Base-by-base conservation (phyloP, 129 eudicot species). In the Daucus carota region DNA sequence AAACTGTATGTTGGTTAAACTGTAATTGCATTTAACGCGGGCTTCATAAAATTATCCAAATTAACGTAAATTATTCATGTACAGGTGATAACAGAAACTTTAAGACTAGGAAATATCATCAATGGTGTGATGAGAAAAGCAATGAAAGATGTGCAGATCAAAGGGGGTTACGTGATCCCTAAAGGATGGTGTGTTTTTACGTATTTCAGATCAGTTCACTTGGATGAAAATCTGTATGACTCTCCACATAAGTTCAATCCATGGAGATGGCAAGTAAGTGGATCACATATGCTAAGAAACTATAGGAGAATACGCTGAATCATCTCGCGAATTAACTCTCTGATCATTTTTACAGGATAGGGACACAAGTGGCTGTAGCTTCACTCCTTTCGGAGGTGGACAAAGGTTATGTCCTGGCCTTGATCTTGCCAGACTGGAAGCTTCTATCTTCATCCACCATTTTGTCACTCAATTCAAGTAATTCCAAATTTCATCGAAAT, bases 351-450 rank as follows among this genome's bases (percentile, higher is more conserved):
- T 32, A 62, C 77, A 93, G 98, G 85, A 86, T 32, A 89, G 67
- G 76, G 96, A 84, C 50, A 75, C 79, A 50, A 89, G 84, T 76
- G 87, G 59, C 47, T 41, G 80, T 76, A 85, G 79, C 62, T 94
- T 94, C 89, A 94, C 90, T 45, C 98, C 98, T 59, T 94, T 94
- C 79, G 98, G 98, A 67, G 98, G 98, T 54, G 98, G 98, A 22
- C 98, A 91, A 44, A 89, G 98, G 89, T 88, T 94, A 36, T 94
- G 98, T 74, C 98, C 98, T 72, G 98, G 98, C 10, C 88, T 91
- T 69, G 98, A 94, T 80, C 78, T 94, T 78, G 96, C 98, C 75
- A 87, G 98, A 84, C 86, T 94, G n/a, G 97, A 94, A 84, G 92
- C 89, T 83, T 94, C 97, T 33, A 89, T 94, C 48, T 91, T 94